Evolutionary conservation across 257 asterid species (phyloP), one percentile per base, ranked within the genome.

Genomic region (Gentiana straminea): DNA sequence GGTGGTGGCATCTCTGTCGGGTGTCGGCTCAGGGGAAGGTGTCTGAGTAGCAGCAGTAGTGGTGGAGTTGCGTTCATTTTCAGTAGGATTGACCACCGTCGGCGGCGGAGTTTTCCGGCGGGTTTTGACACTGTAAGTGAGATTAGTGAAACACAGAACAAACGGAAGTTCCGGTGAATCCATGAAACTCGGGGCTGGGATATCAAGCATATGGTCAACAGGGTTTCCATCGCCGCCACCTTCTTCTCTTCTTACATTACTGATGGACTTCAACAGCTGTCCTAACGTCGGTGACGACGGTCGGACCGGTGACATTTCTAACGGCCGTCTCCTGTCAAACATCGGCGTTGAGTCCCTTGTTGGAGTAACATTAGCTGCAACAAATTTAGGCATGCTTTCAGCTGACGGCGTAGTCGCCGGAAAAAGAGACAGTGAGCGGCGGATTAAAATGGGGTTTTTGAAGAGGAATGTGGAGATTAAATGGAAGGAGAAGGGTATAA

Each of bases 181-280:
- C 24, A 24, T 24, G 24, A 24, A 24, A 24, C 24, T 24, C 24
- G 24, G 24, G 24, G 24, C 24, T 24, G 24, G 24, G 24, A 24
- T 86, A 2, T 84, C 79, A 24, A 70, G 83, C 5, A 72, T 89
- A 48, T 84, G 92, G 33, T 55, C 81, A 54, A 94, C 92, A 2
- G 96, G 76, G 35, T 84, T 85, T 10, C 24, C 24, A 24, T 24
- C 24, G 24, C 82, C 94, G 0, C 92, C 94, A 11, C 81, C 57
- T 44, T 52, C 81, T 13, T 81, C 89, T 65, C 76, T 84, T 36
- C 60, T 43, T 1, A 36, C 70, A n/a, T 66, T 68, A 0, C 73
- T 75, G 13, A 69, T 75, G 11, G 46, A 45, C 64, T 68, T 65
- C 55, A 73, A 44, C n/a, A 73, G 68, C 45, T 73, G 72, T 3